Conservation (phyloP, 345 rosid genomes). For the Murraya paniculata region DNA sequence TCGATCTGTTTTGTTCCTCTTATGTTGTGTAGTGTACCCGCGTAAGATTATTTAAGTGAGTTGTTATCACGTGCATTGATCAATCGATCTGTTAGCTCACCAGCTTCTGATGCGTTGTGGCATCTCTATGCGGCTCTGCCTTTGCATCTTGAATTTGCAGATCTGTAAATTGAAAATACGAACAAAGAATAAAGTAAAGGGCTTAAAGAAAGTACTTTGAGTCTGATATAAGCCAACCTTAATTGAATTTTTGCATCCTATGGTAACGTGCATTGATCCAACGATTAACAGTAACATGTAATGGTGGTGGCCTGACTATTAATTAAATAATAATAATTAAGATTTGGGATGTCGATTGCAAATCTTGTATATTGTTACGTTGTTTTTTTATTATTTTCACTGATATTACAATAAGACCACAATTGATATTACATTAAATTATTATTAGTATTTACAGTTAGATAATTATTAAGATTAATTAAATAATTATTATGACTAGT, state of each 20-base stretch:
- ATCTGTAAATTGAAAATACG: no score
- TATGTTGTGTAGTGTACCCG: no score
- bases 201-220: background rate
- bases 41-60: no score
- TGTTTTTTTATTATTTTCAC: no score
- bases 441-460: no score
- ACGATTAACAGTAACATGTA: background rate
- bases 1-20: background rate
- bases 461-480: no score
- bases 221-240: background rate
- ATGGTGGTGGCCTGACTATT: background rate
- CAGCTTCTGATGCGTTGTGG: background rate
- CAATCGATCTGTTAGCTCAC: background rate
- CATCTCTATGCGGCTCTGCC: background rate
- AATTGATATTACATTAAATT: no score
- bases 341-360: background rate
- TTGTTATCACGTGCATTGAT: no score
- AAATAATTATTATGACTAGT: no score
- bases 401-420: no score
- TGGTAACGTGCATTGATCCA: background rate
- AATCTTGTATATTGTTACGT: background rate
- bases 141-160: no score
- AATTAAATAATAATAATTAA: background rate
- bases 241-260: background rate
- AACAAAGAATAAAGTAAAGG: background rate